A percentile compares a stretch with the other conserved stretches of the same genome.
Conservation (phyloP, 2,329 filamentous ascomycete species). For the Thelonectria discophora region DNA sequence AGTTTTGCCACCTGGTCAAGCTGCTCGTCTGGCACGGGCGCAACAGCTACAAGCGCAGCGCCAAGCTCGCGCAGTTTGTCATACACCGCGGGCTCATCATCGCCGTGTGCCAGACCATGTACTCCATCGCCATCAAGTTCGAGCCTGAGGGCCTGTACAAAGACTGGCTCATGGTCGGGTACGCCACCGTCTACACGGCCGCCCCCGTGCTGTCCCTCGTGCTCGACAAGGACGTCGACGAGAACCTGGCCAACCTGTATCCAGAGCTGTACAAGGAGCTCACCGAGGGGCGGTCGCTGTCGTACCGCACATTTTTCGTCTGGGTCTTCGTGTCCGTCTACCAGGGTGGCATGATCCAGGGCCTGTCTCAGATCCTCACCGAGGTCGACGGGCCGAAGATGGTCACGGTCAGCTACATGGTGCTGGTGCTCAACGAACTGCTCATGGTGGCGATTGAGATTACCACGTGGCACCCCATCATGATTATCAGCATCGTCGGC, state of each 20-base stretch:
- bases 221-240: constrained; percentile 93
- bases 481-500: constrained; percentile 85
- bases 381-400: constrained; percentile 78
- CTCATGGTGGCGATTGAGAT: constrained; percentile 97
- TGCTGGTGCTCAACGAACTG: constrained; percentile 91
- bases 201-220: constrained; percentile 92
- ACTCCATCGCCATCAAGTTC: constrained; percentile 90
- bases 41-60: constrained; percentile 95
- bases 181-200: constrained; percentile 96
- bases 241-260: constrained; percentile 91
- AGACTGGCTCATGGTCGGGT: constrained; percentile 96
- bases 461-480: constrained; percentile 94
- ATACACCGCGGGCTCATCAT: constrained; percentile 98
- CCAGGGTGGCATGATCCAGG: constrained; percentile 94
- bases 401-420: constrained; percentile 91
- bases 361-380: constrained; percentile 88
- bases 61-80: constrained; percentile 96
- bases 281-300: constrained; percentile 85
- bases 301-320: constrained; percentile 93
- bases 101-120: constrained; percentile 95
- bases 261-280: constrained; percentile 98
- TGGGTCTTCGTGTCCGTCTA: constrained; percentile 97
- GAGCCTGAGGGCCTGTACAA: constrained; percentile 95
- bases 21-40: constrained; percentile 98
- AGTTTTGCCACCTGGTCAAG: constrained; percentile 95